Evolutionary conservation across 352 stramenopile genomes (phyloP).

Genomic region (Phytophthora vignae): DNA sequence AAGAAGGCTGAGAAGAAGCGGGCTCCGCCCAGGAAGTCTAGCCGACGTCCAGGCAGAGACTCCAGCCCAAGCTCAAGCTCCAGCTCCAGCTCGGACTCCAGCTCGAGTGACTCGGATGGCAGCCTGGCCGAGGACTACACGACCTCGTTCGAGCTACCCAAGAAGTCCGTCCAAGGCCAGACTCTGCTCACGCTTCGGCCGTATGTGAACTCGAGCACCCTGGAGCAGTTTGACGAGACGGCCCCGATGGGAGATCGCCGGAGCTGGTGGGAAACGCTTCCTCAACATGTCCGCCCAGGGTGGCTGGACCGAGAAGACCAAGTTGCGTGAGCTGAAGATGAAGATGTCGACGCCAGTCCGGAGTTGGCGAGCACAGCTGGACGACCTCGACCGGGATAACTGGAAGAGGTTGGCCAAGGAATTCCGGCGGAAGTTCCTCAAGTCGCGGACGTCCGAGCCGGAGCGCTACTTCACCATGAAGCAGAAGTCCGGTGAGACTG

Average conservation of each 20-base stretch:
- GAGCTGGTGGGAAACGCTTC: slow-evolving; percentile 3
- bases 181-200: background rate
- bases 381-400: too few relatives aligned
- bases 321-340: slow-evolving; percentile 6
- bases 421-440: slow-evolving; percentile 1
- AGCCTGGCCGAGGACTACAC: too few relatives aligned
- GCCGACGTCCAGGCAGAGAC: too few relatives aligned
- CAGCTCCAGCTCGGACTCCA: too few relatives aligned
- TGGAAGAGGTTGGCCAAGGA: background rate
- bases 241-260: background rate
- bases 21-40: too few relatives aligned
- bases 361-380: background rate
- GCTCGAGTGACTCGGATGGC: too few relatives aligned
- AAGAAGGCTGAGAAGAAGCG: too few relatives aligned
- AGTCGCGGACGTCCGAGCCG: background rate
- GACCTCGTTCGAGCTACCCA: too few relatives aligned
- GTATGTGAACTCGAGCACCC: background rate
- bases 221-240: slow-evolving; percentile 2
- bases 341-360: background rate
- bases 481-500: background rate
- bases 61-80: too few relatives aligned
- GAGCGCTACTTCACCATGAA: slow-evolving; percentile 6
- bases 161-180: too few relatives aligned
- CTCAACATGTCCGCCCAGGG: slow-evolving; percentile 3
- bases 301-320: background rate